Base-by-base conservation (phyloP, 108 stramenopile species). In the Cylindrotheca fusiformis region DNA sequence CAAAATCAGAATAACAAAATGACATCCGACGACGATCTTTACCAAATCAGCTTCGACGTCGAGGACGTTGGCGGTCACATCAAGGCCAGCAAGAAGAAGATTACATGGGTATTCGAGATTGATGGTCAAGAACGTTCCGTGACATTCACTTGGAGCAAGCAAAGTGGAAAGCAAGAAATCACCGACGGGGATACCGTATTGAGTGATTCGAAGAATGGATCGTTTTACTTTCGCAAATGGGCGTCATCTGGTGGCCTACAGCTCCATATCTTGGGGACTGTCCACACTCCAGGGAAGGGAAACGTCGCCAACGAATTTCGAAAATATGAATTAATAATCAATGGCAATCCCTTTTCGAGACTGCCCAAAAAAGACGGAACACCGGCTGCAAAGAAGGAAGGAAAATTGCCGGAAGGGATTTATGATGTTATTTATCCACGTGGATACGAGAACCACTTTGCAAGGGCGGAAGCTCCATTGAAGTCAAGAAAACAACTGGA, bases 381-480 rank as follows among this genome's bases (percentile, higher is more conserved):
- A 3, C 63, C 63, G 1, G 49, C 51, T 4, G n/a, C 48, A 4
- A 31, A 18, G 3, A 26, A 56, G 26, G 63, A 63, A 23, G 63
- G 49, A 1, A 24, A 51, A 24, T 23, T n/a, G 0, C 1, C 24
- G 36, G 31, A 33, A 22, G 31, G 19, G 1, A 63, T 63, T 2
- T 63, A 53, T 63, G 63, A 63, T 63, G 36, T 63, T 1, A 52
- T 63, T 6, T 63, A 50, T 32, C 63, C 63, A 4, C 52, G 52
- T 6, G 63, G 63, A 23, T 63, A 63, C 32, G 25, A 63, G 10
- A 52, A 52, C 1, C 32, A 20, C 17, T 49, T 28, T 21, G 10
- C 27, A 4, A 63, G 52, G n/a, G 26, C 60, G 17, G 63, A 63
- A 17, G 32, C 48, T 19, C 20, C 60, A 17, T 61, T 45, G 3